phyloP scores from a whole-genome alignment of 192 early-diverging fungal species.

The Phlyctochytrium bullatum region DNA sequence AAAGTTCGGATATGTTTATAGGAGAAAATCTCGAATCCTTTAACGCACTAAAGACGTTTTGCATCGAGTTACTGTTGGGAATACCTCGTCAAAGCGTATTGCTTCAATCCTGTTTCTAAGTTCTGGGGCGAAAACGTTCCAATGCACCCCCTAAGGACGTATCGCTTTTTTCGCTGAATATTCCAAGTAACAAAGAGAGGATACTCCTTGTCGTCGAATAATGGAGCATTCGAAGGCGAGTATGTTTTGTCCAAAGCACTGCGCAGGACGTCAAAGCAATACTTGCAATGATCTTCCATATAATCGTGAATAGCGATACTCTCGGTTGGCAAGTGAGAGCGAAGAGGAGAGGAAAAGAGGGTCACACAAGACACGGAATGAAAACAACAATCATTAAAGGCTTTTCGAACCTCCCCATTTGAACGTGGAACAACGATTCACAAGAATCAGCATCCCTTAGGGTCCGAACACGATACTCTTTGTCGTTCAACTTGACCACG shows the following conservation, averaged over 20 bases:
- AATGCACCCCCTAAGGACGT: slow-evolving; percentile 83
- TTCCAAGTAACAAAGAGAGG: slow-evolving; percentile 87
- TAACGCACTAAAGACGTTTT: slow-evolving; percentile 60
- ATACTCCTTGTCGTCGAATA: slow-evolving; percentile 1
- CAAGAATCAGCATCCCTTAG: too few relatives aligned
- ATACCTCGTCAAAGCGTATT: slow-evolving; percentile 79
- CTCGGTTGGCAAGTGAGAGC: too few relatives aligned
- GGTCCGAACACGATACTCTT: too few relatives aligned
- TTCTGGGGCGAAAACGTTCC: slow-evolving; percentile 79
- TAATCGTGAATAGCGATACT: too few relatives aligned
- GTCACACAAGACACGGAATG: too few relatives aligned
- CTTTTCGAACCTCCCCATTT: too few relatives aligned
- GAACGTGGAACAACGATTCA: too few relatives aligned
- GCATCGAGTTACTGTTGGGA: slow-evolving; percentile 3
- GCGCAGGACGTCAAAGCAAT: slow-evolving; percentile 3
- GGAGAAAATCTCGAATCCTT: slow-evolving; percentile 82
- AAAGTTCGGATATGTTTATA: slow-evolving; percentile 66
- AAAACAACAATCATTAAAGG: too few relatives aligned
- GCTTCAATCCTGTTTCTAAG: slow-evolving; percentile 66
- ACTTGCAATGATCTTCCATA: slow-evolving; percentile 1
- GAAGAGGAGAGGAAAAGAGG: too few relatives aligned
- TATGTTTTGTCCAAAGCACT: background rate
- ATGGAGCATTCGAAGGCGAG: background rate
- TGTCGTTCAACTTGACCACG: too few relatives aligned
- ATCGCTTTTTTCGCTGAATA: slow-evolving; percentile 29